Evolutionary conservation across 78 protist genomes (phyloP), one percentile per base, ranked within the genome.

Genomic region (Emiliania huxleyi): DNA sequence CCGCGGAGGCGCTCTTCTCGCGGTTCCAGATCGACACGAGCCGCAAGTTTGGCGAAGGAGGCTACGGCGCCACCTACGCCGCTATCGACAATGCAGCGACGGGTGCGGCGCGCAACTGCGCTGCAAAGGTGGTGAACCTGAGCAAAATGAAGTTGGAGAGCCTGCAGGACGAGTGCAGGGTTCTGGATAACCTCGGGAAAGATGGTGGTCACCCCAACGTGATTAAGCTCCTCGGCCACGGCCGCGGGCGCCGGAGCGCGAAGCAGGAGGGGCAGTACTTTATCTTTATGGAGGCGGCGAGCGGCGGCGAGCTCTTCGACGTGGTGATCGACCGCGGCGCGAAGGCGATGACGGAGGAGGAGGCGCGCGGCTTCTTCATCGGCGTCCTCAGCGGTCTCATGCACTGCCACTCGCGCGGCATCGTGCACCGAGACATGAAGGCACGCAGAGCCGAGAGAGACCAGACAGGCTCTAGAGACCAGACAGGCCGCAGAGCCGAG

Each of bases 261-360:
- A 37, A 37, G 44, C 37, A 71, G 0, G 21, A 71, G 81, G n/a
- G 49, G 11, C 43, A 37, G 52, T 93, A 93, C 90, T 92, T 44
- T 69, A 29, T 94, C 49, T 94, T 93, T 26, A 93, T 94, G 52
- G 96, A 94, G 81, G 90, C 49, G 8, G 92, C 92, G 37, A 45
- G 56, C 18, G 96, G 96, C 11, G 96, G 96, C 79, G 96, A 94
- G 90, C 92, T 94, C 62, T 93, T 94, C 69, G 96, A 94, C 42
- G 73, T 48, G 43, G 55, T 94, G 49, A 92, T 88, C 42, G 2
- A 1, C n/a, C 94, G 0, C 23, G 18, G 29, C 87, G 37, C 43
- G 21, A 23, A 62, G 12, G 40, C 6, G 42, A 93, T 94, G 42
- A 42, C 94, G 12, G 96, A 93, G 84, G 62, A 2, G 29, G 48